Percentiles rank a stretch among this genome's conserved stretches.
These are phyloP conservation scores for Scytalidium sp. DNA, from an alignment of 2,329 filamentous ascomycete genomes.

Conservation along the genomic window DNA sequence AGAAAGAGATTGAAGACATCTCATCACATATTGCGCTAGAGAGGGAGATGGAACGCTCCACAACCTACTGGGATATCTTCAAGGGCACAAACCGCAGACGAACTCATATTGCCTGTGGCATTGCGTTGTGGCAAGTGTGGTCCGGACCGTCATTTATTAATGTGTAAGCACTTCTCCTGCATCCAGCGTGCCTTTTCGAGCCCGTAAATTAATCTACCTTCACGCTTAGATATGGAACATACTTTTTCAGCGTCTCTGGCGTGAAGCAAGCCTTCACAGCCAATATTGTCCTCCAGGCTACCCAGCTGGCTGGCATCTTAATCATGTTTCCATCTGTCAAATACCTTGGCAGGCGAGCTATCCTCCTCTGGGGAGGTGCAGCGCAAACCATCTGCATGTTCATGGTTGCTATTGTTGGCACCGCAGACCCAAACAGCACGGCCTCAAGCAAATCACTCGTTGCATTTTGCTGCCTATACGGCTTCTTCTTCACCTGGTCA, in stretches of 20 bases:
- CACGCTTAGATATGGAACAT: conserved; percentile 10
- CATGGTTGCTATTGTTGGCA: conserved; percentile 52
- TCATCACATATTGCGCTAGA: background rate
- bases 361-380: conserved; percentile 35
- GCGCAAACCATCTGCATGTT: conserved; percentile 70
- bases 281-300: conserved; percentile 40
- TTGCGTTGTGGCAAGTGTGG: conserved; percentile 40
- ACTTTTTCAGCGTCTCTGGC: background rate
- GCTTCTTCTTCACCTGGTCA: conserved; percentile 76
- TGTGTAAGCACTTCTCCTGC: conserved; percentile 57
- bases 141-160: conserved; percentile 59
- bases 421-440: conserved; percentile 48
- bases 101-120: conserved; percentile 42
- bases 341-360: conserved; percentile 37
- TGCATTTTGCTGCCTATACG: conserved; percentile 73
- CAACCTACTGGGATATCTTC: conserved; percentile 44
- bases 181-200: conserved; percentile 40
- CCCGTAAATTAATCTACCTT: conserved; percentile 33
- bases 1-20: background rate
- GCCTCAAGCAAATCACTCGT: conserved; percentile 32
- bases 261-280: conserved; percentile 45
- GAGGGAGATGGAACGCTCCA: conserved; percentile 5
- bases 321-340: conserved; percentile 43
- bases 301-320: conserved; percentile 47
- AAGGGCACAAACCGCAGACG: conserved; percentile 42